phyloP scores from a whole-genome alignment of 2,329 filamentous ascomycete species.

The Colletotrichum godetiae region DNA sequence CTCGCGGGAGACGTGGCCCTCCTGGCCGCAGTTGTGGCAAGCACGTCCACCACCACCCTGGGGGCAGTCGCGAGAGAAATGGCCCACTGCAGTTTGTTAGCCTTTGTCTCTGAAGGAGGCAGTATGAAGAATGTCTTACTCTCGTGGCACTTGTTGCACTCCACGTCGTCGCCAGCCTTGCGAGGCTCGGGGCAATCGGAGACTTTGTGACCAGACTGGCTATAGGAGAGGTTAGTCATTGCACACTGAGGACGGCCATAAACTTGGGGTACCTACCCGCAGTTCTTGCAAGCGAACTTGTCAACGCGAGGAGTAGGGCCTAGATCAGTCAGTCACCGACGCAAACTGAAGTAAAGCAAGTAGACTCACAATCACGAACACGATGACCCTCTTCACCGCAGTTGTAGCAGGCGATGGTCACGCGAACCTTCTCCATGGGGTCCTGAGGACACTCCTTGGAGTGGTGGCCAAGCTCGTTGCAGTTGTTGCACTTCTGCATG shows the following conservation, averaged over 20 bases:
- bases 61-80: slow-evolving; percentile 75
- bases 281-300: slow-evolving; percentile 76
- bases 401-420: slow-evolving; percentile 71
- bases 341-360: not conserved
- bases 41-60: slow-evolving; percentile 65
- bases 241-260: not conserved
- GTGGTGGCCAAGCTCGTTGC: slow-evolving; percentile 72
- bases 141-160: slow-evolving; percentile 74
- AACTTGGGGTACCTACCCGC: slow-evolving; percentile 56
- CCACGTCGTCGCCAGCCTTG: slow-evolving; percentile 66
- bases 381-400: slow-evolving; percentile 74
- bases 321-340: slow-evolving; percentile 40
- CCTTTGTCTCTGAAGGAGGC: not conserved
- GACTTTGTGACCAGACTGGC: slow-evolving; percentile 62
- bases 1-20: slow-evolving; percentile 67
- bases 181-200: slow-evolving; percentile 69
- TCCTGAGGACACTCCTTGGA: slow-evolving; percentile 71
- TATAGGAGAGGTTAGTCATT: slow-evolving; percentile 37
- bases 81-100: slow-evolving; percentile 58
- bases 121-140: slow-evolving; percentile 55
- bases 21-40: slow-evolving; percentile 72
- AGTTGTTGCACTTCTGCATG: slow-evolving; percentile 72
- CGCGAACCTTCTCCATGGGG: slow-evolving; percentile 57
- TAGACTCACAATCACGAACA: slow-evolving; percentile 73
- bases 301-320: slow-evolving; percentile 71